Percentiles rank a stretch among this genome's conserved stretches.
Conservation (phyloP, 169 alveolate species). For the Plasmodium ovale region DNA sequence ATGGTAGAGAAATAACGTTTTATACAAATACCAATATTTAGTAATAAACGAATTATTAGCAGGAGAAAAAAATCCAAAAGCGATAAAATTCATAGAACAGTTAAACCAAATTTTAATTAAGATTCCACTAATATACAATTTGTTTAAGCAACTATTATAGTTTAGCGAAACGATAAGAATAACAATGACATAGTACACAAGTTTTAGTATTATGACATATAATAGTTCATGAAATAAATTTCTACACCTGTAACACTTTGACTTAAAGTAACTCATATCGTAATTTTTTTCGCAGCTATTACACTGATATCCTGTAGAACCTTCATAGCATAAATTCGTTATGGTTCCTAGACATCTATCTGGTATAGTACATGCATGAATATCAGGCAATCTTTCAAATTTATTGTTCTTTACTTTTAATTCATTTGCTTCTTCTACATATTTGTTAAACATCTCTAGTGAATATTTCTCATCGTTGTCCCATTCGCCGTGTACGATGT, state of each 20-base stretch:
- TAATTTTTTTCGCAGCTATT: slow-evolving; percentile 79
- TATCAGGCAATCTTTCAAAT: slow-evolving; percentile 79
- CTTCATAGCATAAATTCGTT: slow-evolving; percentile 78
- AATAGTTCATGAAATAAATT: slow-evolving; percentile 54
- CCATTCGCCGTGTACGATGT: background rate
- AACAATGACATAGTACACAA: slow-evolving; percentile 54
- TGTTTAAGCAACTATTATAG: slow-evolving; percentile 49
- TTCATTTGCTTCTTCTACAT: slow-evolving; percentile 53
- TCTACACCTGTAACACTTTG: slow-evolving; percentile 78
- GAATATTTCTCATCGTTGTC: background rate
- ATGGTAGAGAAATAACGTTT: slow-evolving; percentile 29
- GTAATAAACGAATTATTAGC: slow-evolving; percentile 34
- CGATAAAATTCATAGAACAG: slow-evolving; percentile 54
- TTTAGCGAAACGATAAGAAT: slow-evolving; percentile 57
- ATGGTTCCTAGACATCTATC: slow-evolving; percentile 80
- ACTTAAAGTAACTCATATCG: slow-evolving; percentile 80
- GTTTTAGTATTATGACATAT: slow-evolving; percentile 34
- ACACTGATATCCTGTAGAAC: slow-evolving; percentile 84
- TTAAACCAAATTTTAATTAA: slow-evolving; percentile 72
- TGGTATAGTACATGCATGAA: slow-evolving; percentile 80
- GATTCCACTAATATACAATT: slow-evolving; percentile 55
- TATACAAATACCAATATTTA: slow-evolving; percentile 49
- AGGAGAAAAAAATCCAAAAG: slow-evolving; percentile 68
- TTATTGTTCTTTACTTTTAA: slow-evolving; percentile 57
- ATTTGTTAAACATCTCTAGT: slow-evolving; percentile 32